These are phyloP conservation scores for Hypoxylon fragiforme DNA, from an alignment of 495 filamentous ascomycete genomes.

Conservation along the genomic window DNA sequence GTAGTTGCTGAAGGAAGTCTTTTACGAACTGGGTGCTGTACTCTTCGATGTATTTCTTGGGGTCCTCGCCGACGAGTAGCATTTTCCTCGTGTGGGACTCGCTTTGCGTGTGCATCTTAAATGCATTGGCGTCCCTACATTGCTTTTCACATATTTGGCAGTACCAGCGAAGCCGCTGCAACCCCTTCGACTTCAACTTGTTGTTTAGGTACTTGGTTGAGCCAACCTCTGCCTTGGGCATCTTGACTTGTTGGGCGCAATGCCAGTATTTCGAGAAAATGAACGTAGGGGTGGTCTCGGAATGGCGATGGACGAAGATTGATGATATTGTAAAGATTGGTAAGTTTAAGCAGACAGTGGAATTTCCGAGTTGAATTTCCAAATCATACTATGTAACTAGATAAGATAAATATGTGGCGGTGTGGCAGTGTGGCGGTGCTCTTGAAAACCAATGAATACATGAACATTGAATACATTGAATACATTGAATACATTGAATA, in stretches of 20 bases:
- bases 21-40: constrained; percentile 76
- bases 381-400: too few species aligned
- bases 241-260: constrained; percentile 50
- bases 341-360: too few species aligned
- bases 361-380: too few species aligned
- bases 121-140: constrained; percentile 71
- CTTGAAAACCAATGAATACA: too few species aligned
- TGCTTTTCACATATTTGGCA: constrained; percentile 69
- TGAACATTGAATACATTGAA: too few species aligned
- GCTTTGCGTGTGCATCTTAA: constrained; percentile 78
- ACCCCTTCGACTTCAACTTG: constrained; percentile 85
- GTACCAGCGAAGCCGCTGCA: constrained; percentile 86
- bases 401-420: too few species aligned
- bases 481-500: too few species aligned
- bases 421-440: too few species aligned
- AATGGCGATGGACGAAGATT: not conserved
- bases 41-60: constrained; percentile 74
- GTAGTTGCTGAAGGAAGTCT: constrained; percentile 75
- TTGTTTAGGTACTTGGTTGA: constrained; percentile 84
- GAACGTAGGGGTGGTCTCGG: not conserved
- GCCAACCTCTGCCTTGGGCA: constrained; percentile 92
- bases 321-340: too few species aligned
- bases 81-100: constrained; percentile 86
- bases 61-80: constrained; percentile 80
- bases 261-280: not conserved